Evolutionary conservation across 1,139 yeast genomes (phyloP), one percentile per base, ranked within the genome.

Genomic region (Protomyces gravidus): DNA sequence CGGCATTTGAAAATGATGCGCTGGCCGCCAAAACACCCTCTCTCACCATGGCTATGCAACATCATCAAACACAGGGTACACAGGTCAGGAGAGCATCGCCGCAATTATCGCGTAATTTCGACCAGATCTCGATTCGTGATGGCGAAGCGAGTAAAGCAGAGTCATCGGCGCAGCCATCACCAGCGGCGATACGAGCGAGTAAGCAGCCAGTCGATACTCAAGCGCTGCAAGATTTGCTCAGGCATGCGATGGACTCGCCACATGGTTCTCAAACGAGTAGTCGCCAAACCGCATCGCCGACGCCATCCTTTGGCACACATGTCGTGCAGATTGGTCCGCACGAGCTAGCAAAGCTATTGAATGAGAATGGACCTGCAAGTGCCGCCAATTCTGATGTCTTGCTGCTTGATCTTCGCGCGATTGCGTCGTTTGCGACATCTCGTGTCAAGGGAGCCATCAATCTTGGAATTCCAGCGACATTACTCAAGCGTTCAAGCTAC

Each of bases 401-500:
- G 36, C 17, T 47, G 7, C 25, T 88, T 15, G 96, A 88, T 68
- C 80, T 84, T 19, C 75, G 96, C 56, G 85, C 95, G 0, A 85
- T 80, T 67, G 79, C 85, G 3, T 87, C 84, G 58, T 85, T 74
- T 69, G 74, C 80, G 32, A 75, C 73, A 60, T 68, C 76, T 3
- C 84, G 83, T 61, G 68, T 88, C 15, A 67, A 66, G n/a, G 72
- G 77, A 50, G 79, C 95, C 1, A 73, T 85, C 48, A 85, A 85
- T 68, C 78, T 87, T 36, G 85, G 90, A 67, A 74, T 87, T 25
- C 95, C 95, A 1, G 82, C 92, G 19, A 87, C 95, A 0, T 75
- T 88, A 51, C 73, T 88, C 64, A 85, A 85, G 68, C 78, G 96
- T 63, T 76, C 80, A 40, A 82, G 80, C 62, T 86, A 84, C 67